phyloP scores from a whole-genome alignment of 1,284 basidiomycete species.

The Malassezia pachydermatis region DNA sequence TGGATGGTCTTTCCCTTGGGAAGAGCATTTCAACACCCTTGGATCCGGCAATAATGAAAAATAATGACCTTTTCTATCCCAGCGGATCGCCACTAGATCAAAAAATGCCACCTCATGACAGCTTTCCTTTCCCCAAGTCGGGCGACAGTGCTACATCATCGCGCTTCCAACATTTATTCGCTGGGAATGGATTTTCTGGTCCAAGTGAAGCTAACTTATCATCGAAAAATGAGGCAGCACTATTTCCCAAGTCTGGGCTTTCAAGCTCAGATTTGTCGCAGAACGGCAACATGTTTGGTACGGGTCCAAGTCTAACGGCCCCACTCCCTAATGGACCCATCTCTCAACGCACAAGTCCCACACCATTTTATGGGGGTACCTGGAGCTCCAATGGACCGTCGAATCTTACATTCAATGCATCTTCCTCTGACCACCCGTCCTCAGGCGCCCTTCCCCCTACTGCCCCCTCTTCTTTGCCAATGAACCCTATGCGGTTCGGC shows the following conservation, averaged over 20 bases:
- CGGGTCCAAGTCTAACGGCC: too few species aligned
- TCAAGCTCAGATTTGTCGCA: too few species aligned
- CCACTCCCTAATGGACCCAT: too few species aligned
- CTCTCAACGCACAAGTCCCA: too few species aligned
- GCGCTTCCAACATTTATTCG: conserved; percentile 8
- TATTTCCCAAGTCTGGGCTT: too few species aligned
- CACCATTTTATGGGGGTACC: neutral
- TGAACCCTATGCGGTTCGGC: conserved; percentile 11
- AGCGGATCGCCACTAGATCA: neutral
- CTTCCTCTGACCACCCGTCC: neutral
- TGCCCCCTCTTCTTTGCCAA: neutral
- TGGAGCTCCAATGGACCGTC: neutral
- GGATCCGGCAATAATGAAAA: too few species aligned
- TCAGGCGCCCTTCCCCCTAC: too few species aligned
- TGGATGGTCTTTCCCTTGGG: conserved; percentile 8
- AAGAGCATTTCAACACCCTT: neutral
- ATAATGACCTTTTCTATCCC: neutral
- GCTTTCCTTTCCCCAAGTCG: neutral
- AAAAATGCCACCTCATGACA: neutral
- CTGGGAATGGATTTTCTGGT: neutral
- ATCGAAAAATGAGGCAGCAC: too few species aligned
- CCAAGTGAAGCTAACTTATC: neutral
- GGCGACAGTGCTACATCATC: neutral
- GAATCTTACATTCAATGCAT: too few species aligned
- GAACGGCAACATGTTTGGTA: too few species aligned